Percentiles rank a stretch among this genome's conserved stretches.
These are phyloP conservation scores for Cicer arietinum DNA, from an alignment of 306 rosid genomes.

Conservation along the genomic window DNA sequence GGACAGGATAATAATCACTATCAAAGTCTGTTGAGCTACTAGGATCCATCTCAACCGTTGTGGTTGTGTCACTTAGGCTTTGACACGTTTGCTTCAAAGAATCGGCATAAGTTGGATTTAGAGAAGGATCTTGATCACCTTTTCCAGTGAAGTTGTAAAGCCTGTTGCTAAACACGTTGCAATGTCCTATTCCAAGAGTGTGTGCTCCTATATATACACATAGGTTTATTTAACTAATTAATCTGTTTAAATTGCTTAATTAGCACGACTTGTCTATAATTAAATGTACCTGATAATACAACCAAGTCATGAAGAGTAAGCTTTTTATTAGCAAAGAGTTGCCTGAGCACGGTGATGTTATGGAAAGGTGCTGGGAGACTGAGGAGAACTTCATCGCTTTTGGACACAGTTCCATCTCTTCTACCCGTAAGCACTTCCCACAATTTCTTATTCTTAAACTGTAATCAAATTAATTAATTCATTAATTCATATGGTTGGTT, in stretches of 20 bases:
- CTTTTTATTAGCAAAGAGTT: constrained; percentile 44
- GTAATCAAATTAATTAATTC: background rate
- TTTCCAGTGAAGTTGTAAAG: constrained; percentile 68
- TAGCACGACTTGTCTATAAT: background rate
- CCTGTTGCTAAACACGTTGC: constrained; percentile 53
- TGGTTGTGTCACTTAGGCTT: constrained; percentile 43
- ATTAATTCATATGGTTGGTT: too few species aligned
- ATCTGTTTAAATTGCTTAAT: background rate
- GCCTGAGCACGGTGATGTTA: constrained; percentile 55
- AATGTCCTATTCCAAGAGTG: constrained; percentile 63
- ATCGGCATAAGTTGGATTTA: constrained; percentile 48
- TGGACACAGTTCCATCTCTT: constrained; percentile 66
- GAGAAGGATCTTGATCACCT: constrained; percentile 68
- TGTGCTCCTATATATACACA: constrained; percentile 51
- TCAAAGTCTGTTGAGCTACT: constrained; percentile 46
- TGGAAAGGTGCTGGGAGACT: constrained; percentile 56
- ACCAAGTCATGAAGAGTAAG: constrained; percentile 61
- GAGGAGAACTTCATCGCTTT: constrained; percentile 24
- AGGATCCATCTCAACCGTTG: constrained; percentile 56
- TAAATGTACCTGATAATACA: constrained; percentile 57
- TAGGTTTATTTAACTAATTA: background rate
- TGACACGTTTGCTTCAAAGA: constrained; percentile 47
- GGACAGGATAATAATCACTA: constrained; percentile 47
- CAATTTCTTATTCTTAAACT: constrained; percentile 46
- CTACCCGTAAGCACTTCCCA: constrained; percentile 75